A percentile compares a stretch with the other conserved stretches of the same genome.
Conservation (phyloP, 2,329 filamentous ascomycete genomes). For the Aspergillus nomiae region DNA sequence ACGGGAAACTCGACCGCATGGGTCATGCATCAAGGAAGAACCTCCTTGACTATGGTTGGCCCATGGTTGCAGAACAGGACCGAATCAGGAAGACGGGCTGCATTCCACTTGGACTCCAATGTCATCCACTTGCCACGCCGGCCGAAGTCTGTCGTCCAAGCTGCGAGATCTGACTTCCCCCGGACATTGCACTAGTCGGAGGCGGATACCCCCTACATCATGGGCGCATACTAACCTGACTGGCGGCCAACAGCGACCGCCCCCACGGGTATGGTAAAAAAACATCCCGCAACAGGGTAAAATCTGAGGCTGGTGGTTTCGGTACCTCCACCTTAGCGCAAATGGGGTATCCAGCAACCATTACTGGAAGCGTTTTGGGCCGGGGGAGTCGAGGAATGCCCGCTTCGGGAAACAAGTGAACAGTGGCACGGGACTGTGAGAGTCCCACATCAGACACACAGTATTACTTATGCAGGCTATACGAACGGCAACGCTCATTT, state of each 20-base stretch:
- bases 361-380: slow-evolving; percentile 24
- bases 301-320: slow-evolving; percentile 1
- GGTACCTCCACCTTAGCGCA: slow-evolving; percentile 13
- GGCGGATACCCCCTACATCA: slow-evolving; percentile 8
- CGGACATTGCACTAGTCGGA: background rate
- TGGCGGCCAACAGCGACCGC: slow-evolving; percentile 8
- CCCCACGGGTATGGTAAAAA: slow-evolving; percentile 11
- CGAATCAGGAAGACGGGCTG: slow-evolving; percentile 12
- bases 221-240: slow-evolving; percentile 2
- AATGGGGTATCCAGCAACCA: slow-evolving; percentile 9
- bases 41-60: slow-evolving; percentile 4
- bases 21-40: slow-evolving; percentile 2
- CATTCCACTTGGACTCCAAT: background rate
- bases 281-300: slow-evolving; percentile 24
- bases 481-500: background rate
- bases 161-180: slow-evolving; percentile 4
- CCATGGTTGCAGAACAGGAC: slow-evolving; percentile 12
- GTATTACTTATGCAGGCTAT: background rate
- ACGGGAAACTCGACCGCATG: background rate
- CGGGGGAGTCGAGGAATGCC: slow-evolving; percentile 23
- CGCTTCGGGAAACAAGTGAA: slow-evolving; percentile 27
- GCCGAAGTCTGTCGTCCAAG: background rate
- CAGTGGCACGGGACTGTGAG: slow-evolving; percentile 8
- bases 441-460: background rate
- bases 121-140: slow-evolving; percentile 14